Base-by-base conservation (phyloP, 2,329 filamentous ascomycete genomes). In the Dactylellina haptotyla region DNA sequence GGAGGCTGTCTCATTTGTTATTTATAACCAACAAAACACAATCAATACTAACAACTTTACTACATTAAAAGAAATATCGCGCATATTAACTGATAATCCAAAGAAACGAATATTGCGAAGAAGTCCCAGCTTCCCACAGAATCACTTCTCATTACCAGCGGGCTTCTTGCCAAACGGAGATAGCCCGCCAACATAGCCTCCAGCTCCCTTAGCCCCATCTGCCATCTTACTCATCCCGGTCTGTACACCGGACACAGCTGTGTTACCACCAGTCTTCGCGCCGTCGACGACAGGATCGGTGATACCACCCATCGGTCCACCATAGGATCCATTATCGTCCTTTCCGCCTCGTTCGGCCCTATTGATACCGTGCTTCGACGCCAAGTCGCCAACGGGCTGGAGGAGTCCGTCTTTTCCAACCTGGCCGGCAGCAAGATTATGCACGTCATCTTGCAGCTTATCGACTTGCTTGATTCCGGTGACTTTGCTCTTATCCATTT, bases 401-500 rank as follows among this genome's bases (percentile, higher is more conserved):
- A 86, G 83, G 0, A 91, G 80, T 0, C 90, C 90, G 72, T 88
- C 89, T 76, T 90, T 85, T 46, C 89, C 89, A 25, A 92, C 80
- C 77, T 90, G 88, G 32, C 86, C 85, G 1, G 84, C 83, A 6
- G 85, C 88, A 61, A 89, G 83, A 80, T 84, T 83, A 82, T 91
- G 82, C 32, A 89, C 85, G 78, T 85, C 86, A 80, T 90, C 89
- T 81, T 92, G 89, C 34, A 91, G 83, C 45, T 82, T 87, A 81
- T 91, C 87, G 81, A 90, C 85, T 79, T 89, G 88, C 16, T 86
- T 80, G 78, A 90, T 79, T 79, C 87, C 87, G 9, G 89, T 91
- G 41, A 92, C 81, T 80, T 92, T 92, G 75, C 88, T 85, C 80
- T 90, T 88, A 82, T 85, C 83, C 74, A 92, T 87, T 75, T 85